Conservation (phyloP, 192 early-diverging fungal genomes). For the Coemansia sp. region DNA sequence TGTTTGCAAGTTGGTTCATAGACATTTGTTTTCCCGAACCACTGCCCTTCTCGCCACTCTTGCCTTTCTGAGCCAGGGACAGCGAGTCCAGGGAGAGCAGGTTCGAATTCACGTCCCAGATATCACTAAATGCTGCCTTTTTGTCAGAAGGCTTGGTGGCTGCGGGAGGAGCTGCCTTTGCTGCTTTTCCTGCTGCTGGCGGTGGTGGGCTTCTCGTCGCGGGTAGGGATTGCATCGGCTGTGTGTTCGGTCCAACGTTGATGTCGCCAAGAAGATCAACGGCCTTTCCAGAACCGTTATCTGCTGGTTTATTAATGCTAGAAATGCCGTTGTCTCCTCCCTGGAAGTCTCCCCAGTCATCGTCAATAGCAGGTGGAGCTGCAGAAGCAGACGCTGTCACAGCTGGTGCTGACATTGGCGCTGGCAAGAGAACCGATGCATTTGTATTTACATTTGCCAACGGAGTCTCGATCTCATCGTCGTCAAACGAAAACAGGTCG, state of each 20-base stretch:
- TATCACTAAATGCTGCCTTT: constrained; percentile 57
- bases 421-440: constrained; percentile 20
- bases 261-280: constrained; percentile 36
- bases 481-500: constrained; percentile 51
- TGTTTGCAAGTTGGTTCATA: constrained; percentile 51
- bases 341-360: constrained; percentile 83
- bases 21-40: constrained; percentile 17
- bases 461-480: constrained; percentile 33
- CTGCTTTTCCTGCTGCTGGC: constrained; percentile 6
- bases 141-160: constrained; percentile 4
- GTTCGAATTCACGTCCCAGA: constrained; percentile 67
- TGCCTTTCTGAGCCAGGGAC: constrained; percentile 56
- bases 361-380: constrained; percentile 41
- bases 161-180: constrained; percentile 1
- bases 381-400: constrained; percentile 24
- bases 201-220: constrained; percentile 11
- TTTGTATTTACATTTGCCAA: constrained; percentile 19
- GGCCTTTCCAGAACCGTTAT: neutral
- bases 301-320: constrained; percentile 6
- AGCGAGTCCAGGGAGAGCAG: constrained; percentile 73
- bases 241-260: constrained; percentile 18
- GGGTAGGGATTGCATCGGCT: constrained; percentile 15
- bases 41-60: constrained; percentile 6
- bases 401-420: constrained; percentile 5
- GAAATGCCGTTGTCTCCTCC: constrained; percentile 9